Conservation (phyloP, 1,284 basidiomycete species). For the Ustilago trichophora region DNA sequence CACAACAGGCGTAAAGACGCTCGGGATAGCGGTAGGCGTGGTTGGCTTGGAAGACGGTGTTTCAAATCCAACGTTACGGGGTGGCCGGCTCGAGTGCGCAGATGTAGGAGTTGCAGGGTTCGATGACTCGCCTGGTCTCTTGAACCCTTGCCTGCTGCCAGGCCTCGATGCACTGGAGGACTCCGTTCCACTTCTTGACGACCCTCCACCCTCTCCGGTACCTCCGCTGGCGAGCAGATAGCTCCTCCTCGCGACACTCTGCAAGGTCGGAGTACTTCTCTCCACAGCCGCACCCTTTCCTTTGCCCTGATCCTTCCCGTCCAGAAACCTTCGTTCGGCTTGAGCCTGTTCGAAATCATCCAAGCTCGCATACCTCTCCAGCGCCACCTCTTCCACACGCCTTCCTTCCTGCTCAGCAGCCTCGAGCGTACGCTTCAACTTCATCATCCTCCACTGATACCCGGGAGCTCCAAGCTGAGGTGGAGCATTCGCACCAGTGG, state of each 20-base stretch:
- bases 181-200: slow-evolving; percentile 10
- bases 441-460: slow-evolving; percentile 97
- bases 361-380: slow-evolving; percentile 72
- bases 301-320: slow-evolving; percentile 74
- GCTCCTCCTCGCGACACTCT: slow-evolving; percentile 35
- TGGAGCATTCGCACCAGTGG: neutral
- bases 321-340: slow-evolving; percentile 83
- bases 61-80: slow-evolving; percentile 38
- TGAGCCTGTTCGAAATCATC: slow-evolving; percentile 87
- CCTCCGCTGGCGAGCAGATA: slow-evolving; percentile 37
- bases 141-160: slow-evolving; percentile 41
- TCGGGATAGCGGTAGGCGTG: slow-evolving; percentile 48
- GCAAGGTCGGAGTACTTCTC: slow-evolving; percentile 63
- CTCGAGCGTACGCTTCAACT: slow-evolving; percentile 86
- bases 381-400: slow-evolving; percentile 85
- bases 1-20: slow-evolving; percentile 42
- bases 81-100: slow-evolving; percentile 9
- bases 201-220: neutral
- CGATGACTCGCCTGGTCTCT: slow-evolving; percentile 51
- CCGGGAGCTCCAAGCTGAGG: slow-evolving; percentile 79
- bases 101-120: slow-evolving; percentile 38
- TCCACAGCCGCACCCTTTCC: slow-evolving; percentile 68
- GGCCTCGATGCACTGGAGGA: slow-evolving; percentile 24
- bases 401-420: slow-evolving; percentile 84
- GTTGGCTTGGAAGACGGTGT: slow-evolving; percentile 32